These are phyloP conservation scores for Microbotryum intermedium DNA, from an alignment of 1,284 basidiomycete genomes.

Conservation along the genomic window DNA sequence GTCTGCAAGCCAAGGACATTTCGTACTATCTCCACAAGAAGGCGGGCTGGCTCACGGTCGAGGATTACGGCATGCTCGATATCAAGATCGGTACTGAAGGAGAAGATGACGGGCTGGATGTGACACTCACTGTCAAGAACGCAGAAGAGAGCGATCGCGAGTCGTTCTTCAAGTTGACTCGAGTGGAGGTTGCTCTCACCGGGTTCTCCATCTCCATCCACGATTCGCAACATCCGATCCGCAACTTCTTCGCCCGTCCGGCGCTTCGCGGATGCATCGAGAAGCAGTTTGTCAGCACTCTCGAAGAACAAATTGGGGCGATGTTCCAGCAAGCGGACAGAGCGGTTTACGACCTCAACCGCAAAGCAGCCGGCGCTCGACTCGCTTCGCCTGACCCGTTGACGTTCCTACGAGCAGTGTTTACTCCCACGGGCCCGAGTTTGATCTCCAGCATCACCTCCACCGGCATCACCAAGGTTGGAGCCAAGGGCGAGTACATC, in stretches of 20 bases:
- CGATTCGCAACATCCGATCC: conserved; percentile 33
- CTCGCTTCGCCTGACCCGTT: conserved; percentile 40
- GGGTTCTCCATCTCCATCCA: conserved; percentile 34
- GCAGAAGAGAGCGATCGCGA: conserved; percentile 43
- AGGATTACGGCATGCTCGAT: conserved; percentile 44
- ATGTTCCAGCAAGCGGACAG: conserved; percentile 19
- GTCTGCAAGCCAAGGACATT: conserved; percentile 41
- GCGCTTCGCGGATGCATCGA: conserved; percentile 32
- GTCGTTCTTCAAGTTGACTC: conserved; percentile 45
- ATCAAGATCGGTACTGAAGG: conserved; percentile 41
- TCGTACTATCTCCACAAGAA: conserved; percentile 42
- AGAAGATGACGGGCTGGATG: conserved; percentile 40
- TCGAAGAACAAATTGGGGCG: conserved; percentile 25
- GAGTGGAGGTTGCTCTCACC: conserved; percentile 42
- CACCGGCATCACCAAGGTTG: conserved; percentile 42
- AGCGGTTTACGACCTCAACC: conserved; percentile 40
- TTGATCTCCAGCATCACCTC: conserved; percentile 30
- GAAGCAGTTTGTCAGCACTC: conserved; percentile 16
- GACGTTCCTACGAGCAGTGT: conserved; percentile 43
- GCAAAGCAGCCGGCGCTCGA: conserved; percentile 43
- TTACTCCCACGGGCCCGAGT: conserved; percentile 34
- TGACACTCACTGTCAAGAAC: conserved; percentile 41
- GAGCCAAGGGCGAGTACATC: conserved; percentile 43
- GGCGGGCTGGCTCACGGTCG: conserved; percentile 32
- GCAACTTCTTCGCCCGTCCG: conserved; percentile 34